Evolutionary conservation across 176 grass and related monocot species (phyloP).

Genomic region (Rhynchospora pubera): DNA sequence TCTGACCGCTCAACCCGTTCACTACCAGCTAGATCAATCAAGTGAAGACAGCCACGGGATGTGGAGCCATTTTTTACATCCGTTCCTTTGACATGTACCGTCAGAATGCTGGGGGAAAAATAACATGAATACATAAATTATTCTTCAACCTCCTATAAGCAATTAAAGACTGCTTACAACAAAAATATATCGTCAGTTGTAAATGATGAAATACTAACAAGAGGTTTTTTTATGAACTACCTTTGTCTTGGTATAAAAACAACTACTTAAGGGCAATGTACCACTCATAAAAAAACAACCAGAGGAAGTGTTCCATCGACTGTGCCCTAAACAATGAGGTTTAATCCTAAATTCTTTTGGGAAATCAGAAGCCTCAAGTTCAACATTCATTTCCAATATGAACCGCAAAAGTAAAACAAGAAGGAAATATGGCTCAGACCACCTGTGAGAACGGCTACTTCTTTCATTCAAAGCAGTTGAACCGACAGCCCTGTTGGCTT

Average conservation of each 20-base stretch:
- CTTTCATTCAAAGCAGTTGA: slow-evolving; percentile 96
- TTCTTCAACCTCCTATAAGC: background rate
- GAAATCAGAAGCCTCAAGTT: background rate
- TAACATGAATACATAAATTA: background rate
- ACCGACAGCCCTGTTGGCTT: slow-evolving; percentile 79
- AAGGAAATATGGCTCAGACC: background rate
- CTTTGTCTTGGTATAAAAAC: background rate
- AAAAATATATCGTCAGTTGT: background rate
- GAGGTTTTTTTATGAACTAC: background rate
- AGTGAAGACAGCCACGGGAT: slow-evolving; percentile 79
- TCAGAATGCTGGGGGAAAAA: slow-evolving; percentile 67
- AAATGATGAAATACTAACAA: background rate
- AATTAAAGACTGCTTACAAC: background rate
- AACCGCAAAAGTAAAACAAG: background rate
- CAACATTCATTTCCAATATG: background rate
- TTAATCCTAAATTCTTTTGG: no score
- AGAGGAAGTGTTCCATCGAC: background rate
- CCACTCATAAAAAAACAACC: background rate
- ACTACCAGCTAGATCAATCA: slow-evolving; percentile 96
- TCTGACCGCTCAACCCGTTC: slow-evolving; percentile 92
- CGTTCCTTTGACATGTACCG: slow-evolving; percentile 80
- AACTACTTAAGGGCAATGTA: background rate
- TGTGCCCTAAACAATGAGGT: background rate
- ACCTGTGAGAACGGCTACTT: slow-evolving; percentile 95
- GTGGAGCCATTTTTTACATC: slow-evolving; percentile 83